Evolutionary conservation across 2,329 filamentous ascomycete species (phyloP).

Genomic region (Trichoderma oligosporum): DNA sequence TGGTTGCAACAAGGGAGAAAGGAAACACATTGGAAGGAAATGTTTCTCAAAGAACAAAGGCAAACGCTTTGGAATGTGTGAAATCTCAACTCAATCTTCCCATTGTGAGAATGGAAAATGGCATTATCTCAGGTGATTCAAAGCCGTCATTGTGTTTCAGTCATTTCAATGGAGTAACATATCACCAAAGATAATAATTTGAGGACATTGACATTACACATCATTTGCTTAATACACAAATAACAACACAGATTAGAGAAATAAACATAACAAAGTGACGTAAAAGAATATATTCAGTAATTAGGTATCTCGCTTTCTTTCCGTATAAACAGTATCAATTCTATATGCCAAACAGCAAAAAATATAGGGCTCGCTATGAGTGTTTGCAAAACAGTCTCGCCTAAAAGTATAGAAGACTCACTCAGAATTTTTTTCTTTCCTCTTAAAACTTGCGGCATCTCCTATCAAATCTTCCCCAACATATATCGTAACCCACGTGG

Average conservation of each 20-base stretch:
- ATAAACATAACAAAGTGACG: neutral
- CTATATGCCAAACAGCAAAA: conserved; percentile 17
- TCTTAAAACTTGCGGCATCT: conserved; percentile 1
- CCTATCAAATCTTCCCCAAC: conserved; percentile 6
- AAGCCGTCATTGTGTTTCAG: neutral
- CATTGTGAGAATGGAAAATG: neutral
- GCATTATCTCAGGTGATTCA: neutral
- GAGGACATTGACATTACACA: no score
- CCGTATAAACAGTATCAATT: conserved; percentile 20
- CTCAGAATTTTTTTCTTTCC: neutral
- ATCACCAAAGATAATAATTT: neutral
- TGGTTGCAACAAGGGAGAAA: neutral
- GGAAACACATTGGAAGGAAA: neutral
- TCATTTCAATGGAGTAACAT: neutral
- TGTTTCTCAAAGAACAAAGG: neutral
- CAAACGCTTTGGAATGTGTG: no score
- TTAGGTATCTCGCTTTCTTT: conserved; percentile 16
- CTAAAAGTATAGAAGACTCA: conserved; percentile 10
- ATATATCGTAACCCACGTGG: conserved; percentile 11
- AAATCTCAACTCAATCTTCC: neutral
- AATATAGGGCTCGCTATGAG: conserved; percentile 23
- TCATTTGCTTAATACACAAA: no score
- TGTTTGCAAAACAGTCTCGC: conserved; percentile 20
- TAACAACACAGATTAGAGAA: neutral
- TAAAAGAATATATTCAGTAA: conserved; percentile 7